Evolutionary conservation across 441 rosid species (phyloP).

Genomic region (Pelargonium citronellum): DNA sequence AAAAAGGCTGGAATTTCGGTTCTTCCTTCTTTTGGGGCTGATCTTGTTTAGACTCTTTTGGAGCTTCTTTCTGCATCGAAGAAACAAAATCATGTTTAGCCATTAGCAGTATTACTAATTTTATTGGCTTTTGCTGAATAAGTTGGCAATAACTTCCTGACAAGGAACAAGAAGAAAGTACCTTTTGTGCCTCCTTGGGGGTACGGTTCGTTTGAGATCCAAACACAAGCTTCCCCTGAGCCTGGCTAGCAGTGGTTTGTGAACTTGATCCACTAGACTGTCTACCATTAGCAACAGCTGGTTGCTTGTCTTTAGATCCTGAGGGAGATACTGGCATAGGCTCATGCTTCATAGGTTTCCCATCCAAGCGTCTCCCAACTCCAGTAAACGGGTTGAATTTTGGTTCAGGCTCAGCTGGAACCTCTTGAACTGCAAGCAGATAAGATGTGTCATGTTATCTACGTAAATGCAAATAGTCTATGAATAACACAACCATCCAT

Average conservation of each 20-base stretch:
- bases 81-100: conserved; percentile 2
- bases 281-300: conserved; percentile 22
- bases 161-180: conserved; percentile 8
- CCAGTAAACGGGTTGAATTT: conserved; percentile 55
- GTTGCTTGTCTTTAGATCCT: conserved; percentile 21
- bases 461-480: neutral
- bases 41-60: conserved; percentile 29
- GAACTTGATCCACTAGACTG: conserved; percentile 27
- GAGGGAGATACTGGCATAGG: conserved; percentile 20
- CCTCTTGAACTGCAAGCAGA: conserved; percentile 37
- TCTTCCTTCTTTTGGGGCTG: conserved; percentile 30
- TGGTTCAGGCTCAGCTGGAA: conserved; percentile 34
- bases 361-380: conserved; percentile 50
- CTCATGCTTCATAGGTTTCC: conserved; percentile 29
- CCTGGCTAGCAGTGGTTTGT: conserved; percentile 17
- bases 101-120: neutral
- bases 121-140: no score
- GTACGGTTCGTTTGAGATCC: conserved; percentile 37
- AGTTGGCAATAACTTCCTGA: neutral
- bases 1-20: conserved; percentile 46
- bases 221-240: conserved; percentile 46
- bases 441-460: neutral
- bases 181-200: conserved; percentile 28
- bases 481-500: no score
- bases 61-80: conserved; percentile 25